These are phyloP conservation scores for Fusarium torulosum DNA, from an alignment of 2,329 filamentous ascomycete species.

Conservation along the genomic window DNA sequence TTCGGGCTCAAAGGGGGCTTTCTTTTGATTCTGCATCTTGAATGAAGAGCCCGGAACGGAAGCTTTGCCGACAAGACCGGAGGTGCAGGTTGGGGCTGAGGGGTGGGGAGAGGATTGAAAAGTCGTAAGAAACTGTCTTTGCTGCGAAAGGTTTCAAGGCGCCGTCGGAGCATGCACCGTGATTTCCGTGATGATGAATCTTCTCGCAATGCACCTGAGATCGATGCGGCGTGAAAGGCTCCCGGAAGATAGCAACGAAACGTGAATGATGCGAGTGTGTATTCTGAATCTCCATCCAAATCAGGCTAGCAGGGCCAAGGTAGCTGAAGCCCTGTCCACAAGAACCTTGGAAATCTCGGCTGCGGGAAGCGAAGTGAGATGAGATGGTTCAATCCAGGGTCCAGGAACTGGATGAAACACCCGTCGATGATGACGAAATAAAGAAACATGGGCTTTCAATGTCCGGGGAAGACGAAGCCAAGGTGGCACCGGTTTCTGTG, in stretches of 20 bases:
- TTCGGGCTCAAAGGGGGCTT: slow-evolving; percentile 50
- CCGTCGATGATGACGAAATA: slow-evolving; percentile 25
- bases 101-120: slow-evolving; percentile 2
- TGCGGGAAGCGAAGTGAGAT: slow-evolving; percentile 7
- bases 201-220: not conserved
- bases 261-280: not conserved
- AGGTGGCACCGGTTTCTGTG: slow-evolving; percentile 12
- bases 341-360: slow-evolving; percentile 14
- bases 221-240: not conserved
- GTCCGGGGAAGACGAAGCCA: slow-evolving; percentile 14
- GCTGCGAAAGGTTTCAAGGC: slow-evolving; percentile 3
- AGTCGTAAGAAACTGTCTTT: slow-evolving; percentile 17
- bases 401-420: slow-evolving; percentile 6
- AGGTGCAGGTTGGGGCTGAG: slow-evolving; percentile 8
- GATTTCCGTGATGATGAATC: not conserved
- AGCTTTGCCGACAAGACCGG: slow-evolving; percentile 7
- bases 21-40: slow-evolving; percentile 34
- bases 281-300: slow-evolving; percentile 5
- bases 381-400: slow-evolving; percentile 7
- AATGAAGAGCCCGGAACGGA: slow-evolving; percentile 12
- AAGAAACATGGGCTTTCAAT: slow-evolving; percentile 10
- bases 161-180: slow-evolving; percentile 4
- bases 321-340: slow-evolving; percentile 17
- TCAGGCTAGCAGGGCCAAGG: slow-evolving; percentile 9
- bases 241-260: not conserved